phyloP scores from a whole-genome alignment of 2,329 filamentous ascomycete genomes.

The Monilinia polystroma region DNA sequence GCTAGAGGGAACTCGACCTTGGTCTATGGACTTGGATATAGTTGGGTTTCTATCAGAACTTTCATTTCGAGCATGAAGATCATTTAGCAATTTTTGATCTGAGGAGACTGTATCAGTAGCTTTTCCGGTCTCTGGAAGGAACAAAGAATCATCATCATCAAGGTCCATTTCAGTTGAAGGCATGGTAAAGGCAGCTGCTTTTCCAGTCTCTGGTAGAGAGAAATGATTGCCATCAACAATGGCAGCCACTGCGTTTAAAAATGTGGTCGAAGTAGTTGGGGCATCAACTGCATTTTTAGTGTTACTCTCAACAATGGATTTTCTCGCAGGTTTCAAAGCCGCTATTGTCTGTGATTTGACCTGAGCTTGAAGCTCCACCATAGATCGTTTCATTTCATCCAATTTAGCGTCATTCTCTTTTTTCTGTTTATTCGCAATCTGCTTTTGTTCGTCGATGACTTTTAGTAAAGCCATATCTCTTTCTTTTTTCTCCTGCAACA shows the following conservation, averaged over 20 bases:
- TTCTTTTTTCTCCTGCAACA: conserved; percentile 21
- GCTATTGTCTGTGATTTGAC: background rate
- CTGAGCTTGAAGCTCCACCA: background rate
- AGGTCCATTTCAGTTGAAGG: conserved; percentile 1
- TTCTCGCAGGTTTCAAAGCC: conserved; percentile 1
- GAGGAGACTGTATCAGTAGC: background rate
- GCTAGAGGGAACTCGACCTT: conserved; percentile 8
- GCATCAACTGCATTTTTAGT: too few species aligned
- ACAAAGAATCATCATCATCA: conserved; percentile 27
- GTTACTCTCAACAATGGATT: background rate
- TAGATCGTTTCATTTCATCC: background rate
- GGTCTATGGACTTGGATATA: background rate
- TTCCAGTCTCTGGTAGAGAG: too few species aligned
- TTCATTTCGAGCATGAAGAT: background rate
- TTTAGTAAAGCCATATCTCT: conserved; percentile 15
- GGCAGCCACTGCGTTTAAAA: too few species aligned
- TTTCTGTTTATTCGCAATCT: conserved; percentile 13
- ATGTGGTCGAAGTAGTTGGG: too few species aligned
- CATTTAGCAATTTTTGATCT: background rate
- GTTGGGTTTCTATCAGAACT: background rate
- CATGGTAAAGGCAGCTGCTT: background rate
- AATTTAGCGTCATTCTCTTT: background rate
- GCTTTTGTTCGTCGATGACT: conserved; percentile 17
- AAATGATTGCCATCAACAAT: too few species aligned
- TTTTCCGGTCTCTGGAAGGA: conserved; percentile 19